phyloP scores from a whole-genome alignment of 2,329 filamentous ascomycete species.

The Fusarium annulatum region DNA sequence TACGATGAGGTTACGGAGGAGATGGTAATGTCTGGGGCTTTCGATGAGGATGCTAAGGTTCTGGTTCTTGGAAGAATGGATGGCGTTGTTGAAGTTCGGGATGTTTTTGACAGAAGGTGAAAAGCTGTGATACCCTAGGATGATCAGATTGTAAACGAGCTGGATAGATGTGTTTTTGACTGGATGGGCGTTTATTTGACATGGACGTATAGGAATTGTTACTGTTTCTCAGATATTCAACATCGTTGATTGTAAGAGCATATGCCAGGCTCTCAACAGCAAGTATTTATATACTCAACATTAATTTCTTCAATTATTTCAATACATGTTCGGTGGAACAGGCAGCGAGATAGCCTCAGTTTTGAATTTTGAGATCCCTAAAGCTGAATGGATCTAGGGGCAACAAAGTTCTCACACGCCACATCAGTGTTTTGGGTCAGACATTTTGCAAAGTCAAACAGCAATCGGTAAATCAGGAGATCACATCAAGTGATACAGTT shows the following conservation, averaged over 20 bases:
- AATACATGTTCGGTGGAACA: too few species aligned
- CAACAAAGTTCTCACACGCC: background rate
- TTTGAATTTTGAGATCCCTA: background rate
- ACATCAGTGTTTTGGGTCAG: background rate
- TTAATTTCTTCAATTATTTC: background rate
- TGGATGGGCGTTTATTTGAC: background rate
- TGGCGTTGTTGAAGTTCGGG: constrained; percentile 50
- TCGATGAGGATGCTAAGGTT: constrained; percentile 46
- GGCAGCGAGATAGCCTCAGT: background rate
- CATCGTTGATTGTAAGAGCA: constrained; percentile 8
- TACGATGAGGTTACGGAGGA: constrained; percentile 42
- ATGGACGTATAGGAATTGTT: background rate
- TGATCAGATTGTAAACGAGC: background rate
- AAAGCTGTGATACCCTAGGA: constrained; percentile 35
- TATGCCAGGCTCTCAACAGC: constrained; percentile 27
- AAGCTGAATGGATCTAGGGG: background rate
- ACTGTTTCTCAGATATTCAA: constrained; percentile 6
- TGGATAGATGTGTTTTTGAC: background rate
- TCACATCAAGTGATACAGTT: background rate
- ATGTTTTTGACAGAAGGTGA: constrained; percentile 41
- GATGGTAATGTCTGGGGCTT: constrained; percentile 52
- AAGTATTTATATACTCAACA: background rate
- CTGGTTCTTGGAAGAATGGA: constrained; percentile 52
- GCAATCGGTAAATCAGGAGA: background rate
- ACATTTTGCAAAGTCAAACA: background rate